These are phyloP conservation scores for Ustilago bromivora DNA, from an alignment of 1,284 basidiomycete genomes.

Conservation along the genomic window DNA sequence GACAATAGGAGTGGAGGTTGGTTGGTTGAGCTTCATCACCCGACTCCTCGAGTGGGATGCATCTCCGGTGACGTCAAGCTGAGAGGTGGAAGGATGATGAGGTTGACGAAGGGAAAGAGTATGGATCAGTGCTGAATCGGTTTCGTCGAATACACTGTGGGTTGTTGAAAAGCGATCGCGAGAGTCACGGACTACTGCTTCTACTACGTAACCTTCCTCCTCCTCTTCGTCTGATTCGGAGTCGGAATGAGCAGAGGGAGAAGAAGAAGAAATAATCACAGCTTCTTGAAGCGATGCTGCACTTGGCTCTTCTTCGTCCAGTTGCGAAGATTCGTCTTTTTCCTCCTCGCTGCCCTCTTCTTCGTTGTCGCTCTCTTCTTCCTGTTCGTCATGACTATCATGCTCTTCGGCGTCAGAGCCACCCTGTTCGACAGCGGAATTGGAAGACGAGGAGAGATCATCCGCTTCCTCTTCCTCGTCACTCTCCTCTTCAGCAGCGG, in stretches of 20 bases:
- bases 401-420: not conserved
- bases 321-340: constrained; percentile 16
- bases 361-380: constrained; percentile 8
- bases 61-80: constrained; percentile 10
- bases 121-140: constrained; percentile 24
- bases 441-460: not conserved
- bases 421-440: not conserved
- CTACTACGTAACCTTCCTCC: constrained; percentile 19
- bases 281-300: constrained; percentile 10
- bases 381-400: constrained; percentile 3
- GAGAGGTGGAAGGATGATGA: not conserved
- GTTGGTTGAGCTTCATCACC: constrained; percentile 53
- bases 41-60: constrained; percentile 50
- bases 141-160: constrained; percentile 13
- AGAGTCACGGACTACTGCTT: constrained; percentile 26
- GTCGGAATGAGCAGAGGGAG: constrained; percentile 9
- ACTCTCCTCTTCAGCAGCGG: not conserved
- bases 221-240: constrained; percentile 8
- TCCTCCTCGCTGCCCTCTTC: constrained; percentile 12
- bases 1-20: constrained; percentile 56
- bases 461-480: not conserved
- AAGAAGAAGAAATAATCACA: constrained; percentile 26
- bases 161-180: constrained; percentile 27
- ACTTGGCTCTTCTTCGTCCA: constrained; percentile 23
- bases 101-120: constrained; percentile 44